Evolutionary conservation across 2,329 filamentous ascomycete genomes (phyloP).

Genomic region (Apiospora saccharicola): DNA sequence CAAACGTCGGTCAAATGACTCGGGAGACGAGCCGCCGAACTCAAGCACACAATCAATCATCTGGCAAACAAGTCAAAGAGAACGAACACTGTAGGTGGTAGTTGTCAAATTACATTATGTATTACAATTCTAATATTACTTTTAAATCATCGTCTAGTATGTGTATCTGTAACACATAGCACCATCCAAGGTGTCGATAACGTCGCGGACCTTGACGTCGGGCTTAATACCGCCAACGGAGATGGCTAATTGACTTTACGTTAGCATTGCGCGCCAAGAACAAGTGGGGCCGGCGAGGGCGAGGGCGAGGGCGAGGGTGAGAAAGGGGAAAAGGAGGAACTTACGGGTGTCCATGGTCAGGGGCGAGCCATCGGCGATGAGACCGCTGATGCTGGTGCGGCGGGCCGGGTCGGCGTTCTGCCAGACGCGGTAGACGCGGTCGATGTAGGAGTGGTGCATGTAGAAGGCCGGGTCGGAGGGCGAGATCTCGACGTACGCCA

Average conservation of each 20-base stretch:
- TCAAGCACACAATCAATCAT: not conserved
- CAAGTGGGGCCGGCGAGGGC: not conserved
- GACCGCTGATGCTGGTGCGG: constrained; percentile 34
- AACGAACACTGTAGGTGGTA: not conserved
- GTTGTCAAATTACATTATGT: not conserved
- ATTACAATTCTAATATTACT: not conserved
- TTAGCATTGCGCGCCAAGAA: constrained; percentile 22
- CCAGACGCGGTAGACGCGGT: constrained; percentile 25
- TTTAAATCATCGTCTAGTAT: constrained; percentile 9
- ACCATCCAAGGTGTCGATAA: constrained; percentile 21
- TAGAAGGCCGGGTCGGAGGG: constrained; percentile 42
- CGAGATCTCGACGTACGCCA: constrained; percentile 42
- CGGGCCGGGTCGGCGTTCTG: constrained; percentile 38
- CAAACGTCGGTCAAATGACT: not conserved
- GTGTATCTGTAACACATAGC: constrained; percentile 26
- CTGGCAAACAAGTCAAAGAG: not conserved
- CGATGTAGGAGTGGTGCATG: constrained; percentile 24
- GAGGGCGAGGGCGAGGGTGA: not conserved
- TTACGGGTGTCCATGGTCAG: constrained; percentile 26
- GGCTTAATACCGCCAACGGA: constrained; percentile 22
- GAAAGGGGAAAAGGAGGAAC: not conserved
- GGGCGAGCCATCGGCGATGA: constrained; percentile 18
- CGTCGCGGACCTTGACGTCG: constrained; percentile 23
- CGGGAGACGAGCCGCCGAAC: not conserved
- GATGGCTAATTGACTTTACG: constrained; percentile 7